Evolutionary conservation across 495 filamentous ascomycete genomes (phyloP).

Genomic region (Trichoderma virens): DNA sequence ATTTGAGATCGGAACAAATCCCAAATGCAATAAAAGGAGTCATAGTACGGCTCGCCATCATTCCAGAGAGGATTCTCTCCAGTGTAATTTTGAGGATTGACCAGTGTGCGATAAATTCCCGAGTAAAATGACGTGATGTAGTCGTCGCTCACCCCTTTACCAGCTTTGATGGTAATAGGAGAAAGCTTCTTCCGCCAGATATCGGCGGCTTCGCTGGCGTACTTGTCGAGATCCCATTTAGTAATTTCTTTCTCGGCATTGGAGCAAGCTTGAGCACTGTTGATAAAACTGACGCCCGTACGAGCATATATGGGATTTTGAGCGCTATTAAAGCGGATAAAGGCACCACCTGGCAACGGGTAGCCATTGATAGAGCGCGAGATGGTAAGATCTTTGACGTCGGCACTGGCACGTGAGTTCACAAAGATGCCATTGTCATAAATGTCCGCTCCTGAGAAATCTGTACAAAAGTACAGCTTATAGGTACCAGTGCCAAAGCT

Average conservation of each 20-base stretch:
- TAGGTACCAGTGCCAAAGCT: constrained; percentile 64
- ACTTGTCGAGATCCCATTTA: constrained; percentile 53
- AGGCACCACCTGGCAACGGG: constrained; percentile 60
- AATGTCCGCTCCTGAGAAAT: constrained; percentile 57
- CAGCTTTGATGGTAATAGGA: constrained; percentile 47
- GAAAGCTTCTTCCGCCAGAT: constrained; percentile 59
- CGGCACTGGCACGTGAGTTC: constrained; percentile 47
- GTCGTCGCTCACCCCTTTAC: constrained; percentile 41
- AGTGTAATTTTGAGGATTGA: constrained; percentile 71
- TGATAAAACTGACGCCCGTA: constrained; percentile 66
- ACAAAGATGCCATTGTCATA: constrained; percentile 58
- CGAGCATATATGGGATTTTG: constrained; percentile 49
- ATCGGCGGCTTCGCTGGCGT: constrained; percentile 42
- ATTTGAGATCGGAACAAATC: constrained; percentile 67
- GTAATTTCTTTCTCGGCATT: constrained; percentile 64
- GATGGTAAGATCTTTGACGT: constrained; percentile 47
- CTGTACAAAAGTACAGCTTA: constrained; percentile 55
- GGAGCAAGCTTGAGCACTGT: constrained; percentile 53
- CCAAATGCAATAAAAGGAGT: constrained; percentile 77
- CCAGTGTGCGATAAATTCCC: constrained; percentile 62
- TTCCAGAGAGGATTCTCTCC: constrained; percentile 71
- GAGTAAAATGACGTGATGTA: constrained; percentile 60
- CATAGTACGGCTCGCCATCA: constrained; percentile 68
- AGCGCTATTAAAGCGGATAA: constrained; percentile 43
- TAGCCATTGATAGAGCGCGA: constrained; percentile 55